Evolutionary conservation across 345 rosid genomes (phyloP).

Genomic region (Pistacia integerrima): DNA sequence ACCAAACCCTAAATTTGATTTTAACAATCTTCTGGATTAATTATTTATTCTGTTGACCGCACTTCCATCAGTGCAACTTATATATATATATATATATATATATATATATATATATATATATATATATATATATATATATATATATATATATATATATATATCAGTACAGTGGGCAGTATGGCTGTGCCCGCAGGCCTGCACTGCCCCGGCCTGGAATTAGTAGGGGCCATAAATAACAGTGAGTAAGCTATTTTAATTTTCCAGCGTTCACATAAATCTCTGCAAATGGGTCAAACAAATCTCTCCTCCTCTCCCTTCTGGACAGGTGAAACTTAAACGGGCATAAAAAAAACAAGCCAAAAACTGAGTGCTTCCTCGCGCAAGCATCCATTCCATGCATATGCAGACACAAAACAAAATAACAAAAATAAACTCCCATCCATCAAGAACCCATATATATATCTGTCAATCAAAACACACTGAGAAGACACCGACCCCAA

Average conservation of each 20-base stretch:
- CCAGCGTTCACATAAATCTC: not conserved
- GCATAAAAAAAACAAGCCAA: not conserved
- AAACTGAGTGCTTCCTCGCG: slow-evolving; percentile 22
- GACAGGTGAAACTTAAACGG: not conserved
- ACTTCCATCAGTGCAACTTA: too few relatives aligned
- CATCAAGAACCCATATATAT: not conserved
- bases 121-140: too few relatives aligned
- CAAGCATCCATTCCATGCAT: slow-evolving; percentile 19
- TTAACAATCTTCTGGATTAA: too few relatives aligned
- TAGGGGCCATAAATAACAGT: not conserved
- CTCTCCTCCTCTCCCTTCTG: not conserved
- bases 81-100: too few relatives aligned
- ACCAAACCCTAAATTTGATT: too few relatives aligned
- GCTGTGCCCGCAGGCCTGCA: not conserved
- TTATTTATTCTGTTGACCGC: too few relatives aligned
- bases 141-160: too few relatives aligned
- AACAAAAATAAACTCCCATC: slow-evolving; percentile 7
- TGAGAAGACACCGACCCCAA: too few relatives aligned
- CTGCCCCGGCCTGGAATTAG: not conserved
- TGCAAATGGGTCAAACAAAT: slow-evolving; percentile 10
- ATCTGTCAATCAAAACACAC: slow-evolving; percentile 3
- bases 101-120: too few relatives aligned
- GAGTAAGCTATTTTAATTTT: not conserved
- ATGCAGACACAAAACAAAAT: not conserved
- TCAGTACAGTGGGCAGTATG: not conserved